A percentile compares a stretch with the other conserved stretches of the same genome.
Conservation (phyloP, 2,329 filamentous ascomycete genomes). For the Cyphellophora attinorum region DNA sequence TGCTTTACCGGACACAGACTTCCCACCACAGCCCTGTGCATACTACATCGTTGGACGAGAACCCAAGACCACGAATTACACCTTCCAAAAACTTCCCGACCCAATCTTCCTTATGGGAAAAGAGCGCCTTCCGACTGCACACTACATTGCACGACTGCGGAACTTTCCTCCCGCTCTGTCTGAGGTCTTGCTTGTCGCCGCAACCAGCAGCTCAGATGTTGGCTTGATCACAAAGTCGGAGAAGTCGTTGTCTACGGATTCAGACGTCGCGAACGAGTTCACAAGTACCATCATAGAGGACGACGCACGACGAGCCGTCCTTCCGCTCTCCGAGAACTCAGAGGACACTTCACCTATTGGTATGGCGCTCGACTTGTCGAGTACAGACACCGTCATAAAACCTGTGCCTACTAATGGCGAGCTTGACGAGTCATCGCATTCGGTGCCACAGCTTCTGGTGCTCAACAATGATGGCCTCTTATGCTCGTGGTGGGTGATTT, state of each 20-base stretch:
- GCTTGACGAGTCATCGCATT: conserved; percentile 66
- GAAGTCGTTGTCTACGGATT: conserved; percentile 52
- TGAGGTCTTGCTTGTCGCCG: conserved; percentile 73
- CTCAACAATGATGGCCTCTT: conserved; percentile 84
- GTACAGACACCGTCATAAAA: conserved; percentile 64
- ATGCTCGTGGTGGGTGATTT: conserved; percentile 83
- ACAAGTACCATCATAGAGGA: conserved; percentile 62
- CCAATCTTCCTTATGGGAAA: conserved; percentile 64
- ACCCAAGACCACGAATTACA: conserved; percentile 48
- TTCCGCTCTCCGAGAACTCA: conserved; percentile 57
- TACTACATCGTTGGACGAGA: conserved; percentile 72
- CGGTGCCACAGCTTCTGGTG: conserved; percentile 73
- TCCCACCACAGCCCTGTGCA: conserved; percentile 49
- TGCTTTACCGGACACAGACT: conserved; percentile 45
- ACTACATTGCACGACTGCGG: conserved; percentile 66
- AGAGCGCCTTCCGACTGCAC: conserved; percentile 58
- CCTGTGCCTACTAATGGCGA: conserved; percentile 70
- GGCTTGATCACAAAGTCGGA: conserved; percentile 69
- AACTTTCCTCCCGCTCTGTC: conserved; percentile 72
- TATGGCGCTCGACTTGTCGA: conserved; percentile 72
- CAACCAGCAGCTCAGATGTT: conserved; percentile 69
- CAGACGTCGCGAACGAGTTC: conserved; percentile 58
- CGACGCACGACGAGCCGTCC: conserved; percentile 63
- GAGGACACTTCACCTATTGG: conserved; percentile 72
- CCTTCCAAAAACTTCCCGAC: conserved; percentile 65